Conservation (phyloP, 106 monocot species). For the Allium sativum region DNA sequence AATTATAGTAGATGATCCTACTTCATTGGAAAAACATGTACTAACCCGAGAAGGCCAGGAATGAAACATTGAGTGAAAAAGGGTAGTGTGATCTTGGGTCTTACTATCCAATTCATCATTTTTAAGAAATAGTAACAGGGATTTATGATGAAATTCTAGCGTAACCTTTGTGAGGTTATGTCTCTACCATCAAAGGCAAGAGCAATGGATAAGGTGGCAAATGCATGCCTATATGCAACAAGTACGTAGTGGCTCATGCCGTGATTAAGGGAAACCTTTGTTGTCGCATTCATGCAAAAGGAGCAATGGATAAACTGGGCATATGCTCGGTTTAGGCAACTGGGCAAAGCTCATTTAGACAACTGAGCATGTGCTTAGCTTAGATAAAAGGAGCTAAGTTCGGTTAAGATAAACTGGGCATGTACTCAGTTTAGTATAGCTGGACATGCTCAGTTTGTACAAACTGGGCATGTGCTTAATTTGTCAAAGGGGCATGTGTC, state of each 20-base stretch:
- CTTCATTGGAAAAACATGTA: not conserved
- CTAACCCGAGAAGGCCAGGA: slow-evolving; percentile 49
- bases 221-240: slow-evolving; percentile 64
- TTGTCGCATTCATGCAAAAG: slow-evolving; percentile 59
- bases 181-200: slow-evolving; percentile 56
- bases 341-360: too few relatives aligned
- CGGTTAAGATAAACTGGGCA: too few relatives aligned
- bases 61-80: slow-evolving; percentile 56
- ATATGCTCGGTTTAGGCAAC: too few relatives aligned
- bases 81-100: slow-evolving; percentile 45
- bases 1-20: not conserved
- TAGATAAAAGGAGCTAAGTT: too few relatives aligned
- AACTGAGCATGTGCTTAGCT: too few relatives aligned
- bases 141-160: too few relatives aligned
- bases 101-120: slow-evolving; percentile 24
- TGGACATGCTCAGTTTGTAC: too few relatives aligned
- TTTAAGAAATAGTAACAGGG: too few relatives aligned
- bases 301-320: too few relatives aligned
- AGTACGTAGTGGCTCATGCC: slow-evolving; percentile 71
- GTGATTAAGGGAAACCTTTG: slow-evolving; percentile 51
- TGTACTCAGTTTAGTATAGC: too few relatives aligned
- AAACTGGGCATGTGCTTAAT: too few relatives aligned
- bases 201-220: slow-evolving; percentile 55
- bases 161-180: slow-evolving; percentile 12
- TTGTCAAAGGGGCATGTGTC: too few relatives aligned